Evolutionary conservation across 805 yeast genomes (phyloP).

Genomic region (Suhomyces vadensis): DNA sequence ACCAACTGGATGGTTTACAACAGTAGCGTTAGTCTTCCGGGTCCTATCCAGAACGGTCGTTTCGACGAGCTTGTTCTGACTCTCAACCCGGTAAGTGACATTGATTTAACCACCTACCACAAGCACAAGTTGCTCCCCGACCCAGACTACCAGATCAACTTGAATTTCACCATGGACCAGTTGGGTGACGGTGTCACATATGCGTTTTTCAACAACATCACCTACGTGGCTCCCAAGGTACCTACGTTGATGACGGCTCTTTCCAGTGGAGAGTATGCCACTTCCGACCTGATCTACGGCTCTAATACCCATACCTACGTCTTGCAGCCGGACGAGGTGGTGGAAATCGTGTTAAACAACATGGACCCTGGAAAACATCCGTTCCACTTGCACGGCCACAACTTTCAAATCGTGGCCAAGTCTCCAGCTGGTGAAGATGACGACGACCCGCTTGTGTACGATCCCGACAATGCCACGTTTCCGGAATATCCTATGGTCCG

Average conservation of each 20-base stretch:
- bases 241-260: slow-evolving; percentile 69
- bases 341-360: slow-evolving; percentile 79
- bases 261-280: slow-evolving; percentile 52
- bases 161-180: slow-evolving; percentile 64
- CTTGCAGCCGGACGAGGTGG: slow-evolving; percentile 57
- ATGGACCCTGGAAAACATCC: slow-evolving; percentile 79
- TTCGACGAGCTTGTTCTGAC: slow-evolving; percentile 35
- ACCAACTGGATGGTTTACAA: slow-evolving; percentile 60
- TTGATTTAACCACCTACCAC: slow-evolving; percentile 64
- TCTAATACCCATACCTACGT: slow-evolving; percentile 65
- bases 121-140: slow-evolving; percentile 52
- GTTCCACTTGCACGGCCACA: slow-evolving; percentile 77
- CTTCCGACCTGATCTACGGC: slow-evolving; percentile 68
- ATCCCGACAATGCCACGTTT: slow-evolving; percentile 44
- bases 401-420: slow-evolving; percentile 61
- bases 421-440: slow-evolving; percentile 53
- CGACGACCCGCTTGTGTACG: slow-evolving; percentile 52
- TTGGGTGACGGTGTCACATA: slow-evolving; percentile 74
- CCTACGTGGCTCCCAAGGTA: slow-evolving; percentile 65
- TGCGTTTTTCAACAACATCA: slow-evolving; percentile 70
- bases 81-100: slow-evolving; percentile 62
- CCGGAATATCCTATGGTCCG: slow-evolving; percentile 65
- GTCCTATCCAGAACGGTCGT: slow-evolving; percentile 27
- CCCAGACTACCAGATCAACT: slow-evolving; percentile 60
- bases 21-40: slow-evolving; percentile 27